A percentile compares a stretch with the other conserved stretches of the same genome.
Conservation (phyloP, 2,329 filamentous ascomycete genomes). For the Magnaporthales sp. region DNA sequence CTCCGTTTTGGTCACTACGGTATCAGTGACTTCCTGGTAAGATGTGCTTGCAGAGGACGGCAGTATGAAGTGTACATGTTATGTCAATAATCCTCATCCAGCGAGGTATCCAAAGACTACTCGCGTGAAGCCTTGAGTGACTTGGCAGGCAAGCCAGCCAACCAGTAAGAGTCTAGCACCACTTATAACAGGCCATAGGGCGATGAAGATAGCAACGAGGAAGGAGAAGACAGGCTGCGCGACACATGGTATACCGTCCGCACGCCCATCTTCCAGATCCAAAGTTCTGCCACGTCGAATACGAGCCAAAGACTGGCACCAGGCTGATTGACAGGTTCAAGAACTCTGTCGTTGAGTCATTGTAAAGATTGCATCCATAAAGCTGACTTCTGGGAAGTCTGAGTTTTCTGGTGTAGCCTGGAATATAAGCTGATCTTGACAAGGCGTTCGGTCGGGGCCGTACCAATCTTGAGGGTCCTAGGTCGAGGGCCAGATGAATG, state of each 20-base stretch:
- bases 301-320: neutral
- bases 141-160: neutral
- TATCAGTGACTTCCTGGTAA: slow-evolving; percentile 29
- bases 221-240: neutral
- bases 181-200: neutral
- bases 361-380: slow-evolving; percentile 51
- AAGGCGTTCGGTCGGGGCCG: slow-evolving; percentile 7
- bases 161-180: neutral
- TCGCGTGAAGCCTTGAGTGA: neutral
- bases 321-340: slow-evolving; percentile 12
- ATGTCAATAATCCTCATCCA: slow-evolving; percentile 37
- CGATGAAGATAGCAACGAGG: neutral
- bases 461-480: slow-evolving; percentile 9
- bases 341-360: slow-evolving; percentile 48
- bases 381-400: slow-evolving; percentile 47
- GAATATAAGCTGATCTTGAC: slow-evolving; percentile 26
- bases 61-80: slow-evolving; percentile 28
- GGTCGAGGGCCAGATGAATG: slow-evolving; percentile 38
- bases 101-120: slow-evolving; percentile 17
- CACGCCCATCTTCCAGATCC: neutral
- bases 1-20: slow-evolving; percentile 13
- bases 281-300: neutral
- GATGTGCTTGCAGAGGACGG: slow-evolving; percentile 20
- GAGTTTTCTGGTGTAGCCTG: slow-evolving; percentile 35
- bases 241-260: neutral